A percentile compares a stretch with the other conserved stretches of the same genome.
Conservation (phyloP, 768 basidiomycete genomes). For the Lentinula guzmanii region DNA sequence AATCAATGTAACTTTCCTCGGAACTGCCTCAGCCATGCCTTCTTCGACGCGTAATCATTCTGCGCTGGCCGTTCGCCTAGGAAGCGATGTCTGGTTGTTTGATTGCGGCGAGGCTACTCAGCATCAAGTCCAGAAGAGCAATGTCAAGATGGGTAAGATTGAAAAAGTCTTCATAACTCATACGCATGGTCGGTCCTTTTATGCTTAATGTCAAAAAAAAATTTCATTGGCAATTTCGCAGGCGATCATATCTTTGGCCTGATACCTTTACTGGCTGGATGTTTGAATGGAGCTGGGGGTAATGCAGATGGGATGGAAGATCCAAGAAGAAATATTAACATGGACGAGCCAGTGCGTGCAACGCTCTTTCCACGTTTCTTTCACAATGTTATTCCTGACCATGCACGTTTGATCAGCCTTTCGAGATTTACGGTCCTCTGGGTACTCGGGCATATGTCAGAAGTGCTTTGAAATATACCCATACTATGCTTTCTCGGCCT, state of each 20-base stretch:
- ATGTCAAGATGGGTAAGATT: conserved; percentile 73
- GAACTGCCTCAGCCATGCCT: conserved; percentile 78
- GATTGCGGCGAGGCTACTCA: conserved; percentile 86
- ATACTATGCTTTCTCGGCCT: conserved; percentile 56
- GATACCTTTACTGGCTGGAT: conserved; percentile 58
- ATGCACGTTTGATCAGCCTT: conserved; percentile 31
- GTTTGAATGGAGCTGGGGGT: conserved; percentile 73
- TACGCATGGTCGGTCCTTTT: conserved; percentile 59
- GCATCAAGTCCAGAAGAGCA: conserved; percentile 66
- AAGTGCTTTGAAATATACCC: conserved; percentile 56
- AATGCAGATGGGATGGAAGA: conserved; percentile 53
- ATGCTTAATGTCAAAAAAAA: not conserved
- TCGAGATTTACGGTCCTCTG: conserved; percentile 84
- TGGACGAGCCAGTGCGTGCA: conserved; percentile 26
- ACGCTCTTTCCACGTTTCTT: not conserved
- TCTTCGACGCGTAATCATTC: conserved; percentile 78
- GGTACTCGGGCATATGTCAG: conserved; percentile 82
- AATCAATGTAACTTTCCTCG: conserved; percentile 66
- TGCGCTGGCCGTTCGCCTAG: conserved; percentile 59
- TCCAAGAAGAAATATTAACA: conserved; percentile 38
- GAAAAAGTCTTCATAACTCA: conserved; percentile 86
- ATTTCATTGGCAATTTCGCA: conserved; percentile 16
- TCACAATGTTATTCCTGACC: not conserved
- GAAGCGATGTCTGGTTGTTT: conserved; percentile 74
- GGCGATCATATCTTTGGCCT: conserved; percentile 83